Conservation (phyloP, 352 stramenopile species). For the Pythium insidiosum region DNA sequence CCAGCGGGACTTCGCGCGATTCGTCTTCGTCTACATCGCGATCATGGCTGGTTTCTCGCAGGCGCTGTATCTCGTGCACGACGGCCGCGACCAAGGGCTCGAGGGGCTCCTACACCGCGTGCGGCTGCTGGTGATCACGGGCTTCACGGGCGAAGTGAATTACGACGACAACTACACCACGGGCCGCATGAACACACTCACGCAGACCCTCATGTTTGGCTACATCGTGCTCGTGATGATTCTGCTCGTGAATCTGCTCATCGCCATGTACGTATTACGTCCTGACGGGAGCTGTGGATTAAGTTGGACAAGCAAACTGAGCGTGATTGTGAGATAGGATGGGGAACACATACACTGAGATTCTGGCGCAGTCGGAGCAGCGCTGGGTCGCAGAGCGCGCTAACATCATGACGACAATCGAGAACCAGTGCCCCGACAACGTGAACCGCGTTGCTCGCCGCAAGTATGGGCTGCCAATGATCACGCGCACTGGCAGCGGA, state of each 20-base stretch:
- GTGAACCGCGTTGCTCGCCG: conserved; percentile 26
- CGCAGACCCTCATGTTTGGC: conserved; percentile 37
- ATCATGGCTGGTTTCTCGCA: conserved; percentile 48
- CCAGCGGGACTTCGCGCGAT: conserved; percentile 43
- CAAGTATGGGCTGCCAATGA: conserved; percentile 31
- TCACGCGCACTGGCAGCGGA: conserved; percentile 21
- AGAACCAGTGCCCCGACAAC: conserved; percentile 30
- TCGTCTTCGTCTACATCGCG: conserved; percentile 45
- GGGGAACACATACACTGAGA: conserved; percentile 55
- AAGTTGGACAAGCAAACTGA: no score
- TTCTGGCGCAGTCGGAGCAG: conserved; percentile 50
- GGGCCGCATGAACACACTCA: conserved; percentile 35
- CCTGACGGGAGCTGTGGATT: no score
- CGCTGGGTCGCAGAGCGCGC: conserved; percentile 52
- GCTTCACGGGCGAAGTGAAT: conserved; percentile 50
- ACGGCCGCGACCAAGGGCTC: conserved; percentile 25
- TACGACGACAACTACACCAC: conserved; percentile 50
- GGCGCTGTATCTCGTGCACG: conserved; percentile 44
- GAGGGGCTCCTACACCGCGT: conserved; percentile 26
- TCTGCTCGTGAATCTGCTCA: conserved; percentile 55
- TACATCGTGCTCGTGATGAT: conserved; percentile 66
- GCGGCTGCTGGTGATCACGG: conserved; percentile 39
- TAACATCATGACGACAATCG: conserved; percentile 58
- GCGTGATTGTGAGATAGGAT: no score
- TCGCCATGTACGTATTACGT: no score